Percentiles rank a stretch among this genome's conserved stretches.
Evolutionary conservation across 495 filamentous ascomycete species (phyloP).

Genomic region (Cercophora samala): DNA sequence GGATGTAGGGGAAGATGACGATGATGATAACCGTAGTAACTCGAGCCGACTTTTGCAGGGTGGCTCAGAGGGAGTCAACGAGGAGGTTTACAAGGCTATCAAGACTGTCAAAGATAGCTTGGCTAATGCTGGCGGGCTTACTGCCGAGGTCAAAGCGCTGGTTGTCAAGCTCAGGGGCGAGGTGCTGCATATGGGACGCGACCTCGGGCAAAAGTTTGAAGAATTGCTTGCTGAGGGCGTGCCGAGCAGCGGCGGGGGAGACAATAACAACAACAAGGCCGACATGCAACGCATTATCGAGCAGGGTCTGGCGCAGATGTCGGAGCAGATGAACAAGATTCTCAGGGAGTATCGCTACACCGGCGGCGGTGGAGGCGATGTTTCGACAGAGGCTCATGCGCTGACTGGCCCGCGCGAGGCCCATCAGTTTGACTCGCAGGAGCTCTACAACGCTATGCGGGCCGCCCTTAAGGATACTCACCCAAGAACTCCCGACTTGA

Average conservation of each 20-base stretch:
- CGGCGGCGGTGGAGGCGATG: constrained; percentile 24
- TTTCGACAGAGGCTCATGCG: constrained; percentile 1
- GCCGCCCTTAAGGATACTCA: constrained; percentile 66
- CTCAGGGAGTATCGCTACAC: constrained; percentile 64
- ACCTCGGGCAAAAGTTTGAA: constrained; percentile 80
- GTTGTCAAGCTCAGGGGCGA: constrained; percentile 87
- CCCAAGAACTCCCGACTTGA: constrained; percentile 39
- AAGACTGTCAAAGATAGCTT: constrained; percentile 83
- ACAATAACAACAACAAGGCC: constrained; percentile 54
- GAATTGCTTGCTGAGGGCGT: constrained; percentile 50
- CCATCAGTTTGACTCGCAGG: constrained; percentile 59
- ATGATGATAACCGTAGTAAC: constrained; percentile 22
- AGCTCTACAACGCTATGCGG: constrained; percentile 77
- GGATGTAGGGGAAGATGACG: constrained; percentile 47
- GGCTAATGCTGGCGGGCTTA: constrained; percentile 76
- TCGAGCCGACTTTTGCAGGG: constrained; percentile 32
- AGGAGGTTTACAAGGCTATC: constrained; percentile 74
- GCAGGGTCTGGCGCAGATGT: constrained; percentile 73
- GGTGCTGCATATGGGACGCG: constrained; percentile 87
- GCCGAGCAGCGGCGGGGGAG: constrained; percentile 34
- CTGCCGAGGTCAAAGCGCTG: constrained; percentile 83
- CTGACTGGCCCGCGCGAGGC: not conserved
- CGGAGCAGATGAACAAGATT: constrained; percentile 70
- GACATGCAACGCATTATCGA: constrained; percentile 76
- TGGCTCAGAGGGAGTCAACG: constrained; percentile 43